Base-by-base conservation (phyloP, 768 basidiomycete genomes). In the Hygrophoropsis aurantiaca region DNA sequence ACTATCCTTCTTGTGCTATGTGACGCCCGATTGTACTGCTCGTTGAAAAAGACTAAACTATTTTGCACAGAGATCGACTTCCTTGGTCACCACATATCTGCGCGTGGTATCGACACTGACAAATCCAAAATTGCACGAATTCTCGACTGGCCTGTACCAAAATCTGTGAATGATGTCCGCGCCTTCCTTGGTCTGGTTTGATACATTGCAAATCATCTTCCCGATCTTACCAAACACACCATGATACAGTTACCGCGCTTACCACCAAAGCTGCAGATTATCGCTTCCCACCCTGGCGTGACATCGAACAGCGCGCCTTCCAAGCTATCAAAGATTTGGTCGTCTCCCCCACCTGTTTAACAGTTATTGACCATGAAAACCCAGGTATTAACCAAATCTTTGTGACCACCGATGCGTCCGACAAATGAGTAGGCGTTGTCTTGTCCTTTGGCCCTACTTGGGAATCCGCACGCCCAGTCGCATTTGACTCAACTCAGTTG, bases 251-350 rank as follows among this genome's bases (percentile, higher is more conserved):
- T 0, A 57, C 49, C 3, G 54, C 50, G 18, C 50, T 64, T 21
- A 68, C 68, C 4, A 56, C 55, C 2, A 50, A 57, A 13, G 53
- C 58, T 2, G 49, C 24, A 8, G 46, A 61, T 2, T 50, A 51
- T 3, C 19, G 21, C 1, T 65, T 60, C 16, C 61, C 60, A 1
- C 19, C 5, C 1, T 69, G 66, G 69, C 53, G 59, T 3, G 38
- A 59, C 7, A 7, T 13, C 0, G 60, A 70, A 41, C 61, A 68
- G 25, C 44, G 54, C 0, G 69, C 72, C 0, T 76, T 76, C 44
- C 59, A 72, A 6, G 56, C 61, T 1, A 59, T 74, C 5, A 70
- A 74, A 46, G 21, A 23, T 1, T 24, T 66, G 0, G 66, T 70
- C 0, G 20, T 55, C 5, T 49, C 58, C 13, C 30, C 46, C 1